Conservation (phyloP, 306 rosid species). For the Comarum palustre region DNA sequence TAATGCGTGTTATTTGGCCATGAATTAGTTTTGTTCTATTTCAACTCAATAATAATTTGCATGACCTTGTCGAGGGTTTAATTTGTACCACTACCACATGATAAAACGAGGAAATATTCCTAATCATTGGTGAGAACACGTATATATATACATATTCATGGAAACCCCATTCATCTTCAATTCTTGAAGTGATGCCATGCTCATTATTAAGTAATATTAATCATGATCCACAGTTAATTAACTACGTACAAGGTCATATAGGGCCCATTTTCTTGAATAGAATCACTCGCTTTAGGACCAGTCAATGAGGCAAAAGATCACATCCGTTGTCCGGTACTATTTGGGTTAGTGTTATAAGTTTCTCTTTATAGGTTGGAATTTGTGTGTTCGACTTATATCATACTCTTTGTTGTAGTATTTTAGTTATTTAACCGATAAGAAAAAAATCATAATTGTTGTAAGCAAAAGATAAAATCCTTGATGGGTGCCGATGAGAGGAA, state of each 20-base stretch:
- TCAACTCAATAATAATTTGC: neutral
- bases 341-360: too few species aligned
- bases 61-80: neutral
- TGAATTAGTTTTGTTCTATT: neutral
- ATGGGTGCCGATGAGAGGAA: too few species aligned
- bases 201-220: neutral
- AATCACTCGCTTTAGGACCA: neutral
- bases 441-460: too few species aligned
- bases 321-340: too few species aligned
- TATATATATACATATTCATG: neutral
- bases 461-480: too few species aligned
- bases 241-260: neutral
- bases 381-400: too few species aligned
- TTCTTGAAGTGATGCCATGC: conserved; percentile 1
- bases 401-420: too few species aligned
- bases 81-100: neutral
- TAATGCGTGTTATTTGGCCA: neutral
- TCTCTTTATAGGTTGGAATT: too few species aligned
- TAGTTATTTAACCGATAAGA: too few species aligned
- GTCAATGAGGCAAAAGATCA: too few species aligned
- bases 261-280: neutral
- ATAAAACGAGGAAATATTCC: conserved; percentile 6
- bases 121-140: neutral
- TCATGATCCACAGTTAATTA: neutral
- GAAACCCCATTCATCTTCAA: neutral